Evolutionary conservation across 345 rosid genomes (phyloP).

Genomic region (Anastatica hierochuntica): DNA sequence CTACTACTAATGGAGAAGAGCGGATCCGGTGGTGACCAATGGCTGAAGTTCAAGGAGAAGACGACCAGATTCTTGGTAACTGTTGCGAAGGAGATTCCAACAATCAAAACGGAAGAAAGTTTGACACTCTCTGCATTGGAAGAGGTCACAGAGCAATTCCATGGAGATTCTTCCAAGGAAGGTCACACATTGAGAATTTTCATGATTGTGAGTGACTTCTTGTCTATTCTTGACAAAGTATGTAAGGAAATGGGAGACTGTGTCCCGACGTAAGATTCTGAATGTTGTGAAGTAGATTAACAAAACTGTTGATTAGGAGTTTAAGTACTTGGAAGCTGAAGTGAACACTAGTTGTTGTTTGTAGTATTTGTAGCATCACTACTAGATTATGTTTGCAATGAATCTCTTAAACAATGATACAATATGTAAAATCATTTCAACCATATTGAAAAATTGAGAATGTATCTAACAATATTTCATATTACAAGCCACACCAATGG

Average conservation of each 20-base stretch:
- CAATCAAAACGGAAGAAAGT: constrained; percentile 35
- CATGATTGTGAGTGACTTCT: constrained; percentile 61
- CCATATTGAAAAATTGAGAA: too few species aligned
- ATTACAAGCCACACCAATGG: constrained; percentile 9
- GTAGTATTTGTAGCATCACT: too few species aligned
- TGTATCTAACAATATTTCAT: constrained; percentile 6
- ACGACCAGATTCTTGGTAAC: constrained; percentile 52
- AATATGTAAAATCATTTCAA: too few species aligned
- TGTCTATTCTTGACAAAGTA: constrained; percentile 54
- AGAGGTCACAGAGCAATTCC: constrained; percentile 71
- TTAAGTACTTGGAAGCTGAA: too few species aligned
- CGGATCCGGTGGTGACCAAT: background rate
- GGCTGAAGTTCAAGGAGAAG: constrained; percentile 39
- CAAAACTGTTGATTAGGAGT: background rate
- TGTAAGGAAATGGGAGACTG: constrained; percentile 61
- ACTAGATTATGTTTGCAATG: too few species aligned
- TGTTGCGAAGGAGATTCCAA: constrained; percentile 41
- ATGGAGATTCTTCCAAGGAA: constrained; percentile 47
- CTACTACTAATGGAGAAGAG: constrained; percentile 25
- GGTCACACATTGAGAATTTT: constrained; percentile 64
- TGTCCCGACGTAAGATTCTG: background rate
- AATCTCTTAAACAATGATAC: too few species aligned
- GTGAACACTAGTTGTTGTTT: too few species aligned
- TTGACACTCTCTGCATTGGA: constrained; percentile 35
- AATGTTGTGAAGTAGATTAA: background rate